Conservation (phyloP, 345 rosid genomes). For the Corchorus olitorius region DNA sequence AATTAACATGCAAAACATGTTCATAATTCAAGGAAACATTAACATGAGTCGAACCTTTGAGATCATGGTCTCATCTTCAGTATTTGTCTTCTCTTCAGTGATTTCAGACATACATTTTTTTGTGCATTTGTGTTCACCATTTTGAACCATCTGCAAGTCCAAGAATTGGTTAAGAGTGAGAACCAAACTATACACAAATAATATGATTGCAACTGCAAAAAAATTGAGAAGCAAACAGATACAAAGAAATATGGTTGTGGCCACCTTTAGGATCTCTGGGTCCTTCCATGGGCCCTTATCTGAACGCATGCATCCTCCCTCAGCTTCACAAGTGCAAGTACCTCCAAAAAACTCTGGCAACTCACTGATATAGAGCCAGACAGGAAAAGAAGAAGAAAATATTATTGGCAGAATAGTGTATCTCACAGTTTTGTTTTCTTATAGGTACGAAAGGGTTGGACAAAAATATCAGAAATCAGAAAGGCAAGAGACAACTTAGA, state of each 20-base stretch:
- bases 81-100: constrained; percentile 46
- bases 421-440: not conserved
- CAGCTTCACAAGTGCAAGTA: constrained; percentile 78
- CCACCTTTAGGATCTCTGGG: constrained; percentile 71
- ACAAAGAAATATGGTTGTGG: not conserved
- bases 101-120: constrained; percentile 34
- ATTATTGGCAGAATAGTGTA: not conserved
- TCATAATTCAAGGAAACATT: not conserved
- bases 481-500: not conserved
- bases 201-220: not conserved
- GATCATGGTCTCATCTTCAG: constrained; percentile 43
- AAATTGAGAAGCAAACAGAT: not conserved
- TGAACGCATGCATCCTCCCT: constrained; percentile 89
- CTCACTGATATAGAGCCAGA: constrained; percentile 51
- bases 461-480: not conserved
- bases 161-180: constrained; percentile 1
- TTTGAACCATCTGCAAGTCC: constrained; percentile 63
- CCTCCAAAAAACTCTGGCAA: constrained; percentile 94
- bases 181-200: not conserved
- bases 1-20: not conserved
- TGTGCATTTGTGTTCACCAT: constrained; percentile 69
- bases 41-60: constrained; percentile 40
- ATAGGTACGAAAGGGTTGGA: not conserved
- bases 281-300: constrained; percentile 98
- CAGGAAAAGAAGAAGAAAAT: constrained; percentile 2